Base-by-base conservation (phyloP, 768 basidiomycete genomes). In the Holtermannia corniformis region DNA sequence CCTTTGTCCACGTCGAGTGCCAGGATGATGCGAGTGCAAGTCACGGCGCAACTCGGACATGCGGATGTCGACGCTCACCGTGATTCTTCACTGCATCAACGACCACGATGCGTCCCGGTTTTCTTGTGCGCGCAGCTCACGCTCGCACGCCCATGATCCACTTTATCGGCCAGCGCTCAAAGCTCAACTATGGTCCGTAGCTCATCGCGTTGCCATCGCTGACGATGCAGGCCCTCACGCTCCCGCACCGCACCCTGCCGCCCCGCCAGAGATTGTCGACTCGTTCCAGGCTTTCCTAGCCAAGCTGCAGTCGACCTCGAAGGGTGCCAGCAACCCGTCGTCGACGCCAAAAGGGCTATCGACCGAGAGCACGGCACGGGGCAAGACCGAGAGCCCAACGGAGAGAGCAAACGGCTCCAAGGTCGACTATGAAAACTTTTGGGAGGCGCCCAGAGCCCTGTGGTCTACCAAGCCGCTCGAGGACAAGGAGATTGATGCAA, bases 401-500 rank as follows among this genome's bases (percentile, higher is more conserved):
- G 4, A 22, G 28, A 47, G 12, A 23, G 50, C 28, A 7, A 23
- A 46, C 11, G 57, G 50, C 4, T 63, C 63, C 44, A 61, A 63
- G 4, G 63, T 54, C 10, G 72, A 70, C 54, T 73, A 55, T 55
- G 67, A 67, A 47, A 62, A 68, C 53, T 73, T 67, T 54, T 73
- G 66, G 62, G 63, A 70, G 32, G 72, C 72, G n/a, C 72, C 72
- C 7, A 44, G 47, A 41, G 55, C 58, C 37, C 45, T 68, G 12
- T 70, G 70, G 70, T 62, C 43, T 37, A 60, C 62, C 3, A 65
- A 62, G 52, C 62, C 64, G 50, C 43, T 68, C 41, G 52, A 56
- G 5, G 70, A 70, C 40, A 52, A 56, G 52, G 72, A 73, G 60
- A 66, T 70, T 20, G 72, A 73, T 53, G 64, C 72, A 48, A 60